Evolutionary conservation across 129 eudicot genomes (phyloP), one percentile per base, ranked within the genome.

Genomic region (Rutidosis leptorrhynchoides): DNA sequence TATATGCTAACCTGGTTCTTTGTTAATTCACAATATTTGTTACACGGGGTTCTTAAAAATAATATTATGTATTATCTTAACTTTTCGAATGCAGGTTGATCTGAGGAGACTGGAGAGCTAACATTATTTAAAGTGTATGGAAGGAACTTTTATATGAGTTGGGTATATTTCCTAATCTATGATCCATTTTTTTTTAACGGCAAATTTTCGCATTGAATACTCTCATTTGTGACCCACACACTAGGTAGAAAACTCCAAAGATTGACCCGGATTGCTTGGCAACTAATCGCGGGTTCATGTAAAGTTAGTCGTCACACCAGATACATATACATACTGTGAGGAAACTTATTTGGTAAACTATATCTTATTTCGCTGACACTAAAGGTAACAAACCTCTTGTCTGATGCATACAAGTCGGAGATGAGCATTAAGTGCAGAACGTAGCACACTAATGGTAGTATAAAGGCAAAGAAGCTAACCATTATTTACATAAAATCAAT

Each of bases 401-500:
- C 81, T 21, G 65, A 59, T 46, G 37, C 74, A 75, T 16, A 85
- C 77, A 5, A 85, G 68, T 15, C 85, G 91, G 61, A 85, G 65
- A 79, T 88, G 17, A 85, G 88, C 81, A 85, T 79, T 53, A 85
- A 78, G 67, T 85, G 92, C 9, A 78, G 75, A 17, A 85, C 82
- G 12, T 82, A 85, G 78, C 88, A 43, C 95, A 11, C 98, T 92
- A 27, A 92, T 85, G 15, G n/a, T n/a, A 92, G 80, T 27, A 92
- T 87, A 74, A 79, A 85, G 16, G 96, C 96, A 32, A 88, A 92
- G 65, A 92, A 67, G 68, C 98, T 84, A 14, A 90, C 80, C 88
- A 81, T 81, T 20, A 85, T 75, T 73, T 92, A 92, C 40, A 92
- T 83, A 83, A 82, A 46, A 81, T 68, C 15, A 88, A 78, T 5